A percentile compares a stretch with the other conserved stretches of the same genome.
Evolutionary conservation across 768 basidiomycete genomes (phyloP).

Genomic region (Termitomyces sp.): DNA sequence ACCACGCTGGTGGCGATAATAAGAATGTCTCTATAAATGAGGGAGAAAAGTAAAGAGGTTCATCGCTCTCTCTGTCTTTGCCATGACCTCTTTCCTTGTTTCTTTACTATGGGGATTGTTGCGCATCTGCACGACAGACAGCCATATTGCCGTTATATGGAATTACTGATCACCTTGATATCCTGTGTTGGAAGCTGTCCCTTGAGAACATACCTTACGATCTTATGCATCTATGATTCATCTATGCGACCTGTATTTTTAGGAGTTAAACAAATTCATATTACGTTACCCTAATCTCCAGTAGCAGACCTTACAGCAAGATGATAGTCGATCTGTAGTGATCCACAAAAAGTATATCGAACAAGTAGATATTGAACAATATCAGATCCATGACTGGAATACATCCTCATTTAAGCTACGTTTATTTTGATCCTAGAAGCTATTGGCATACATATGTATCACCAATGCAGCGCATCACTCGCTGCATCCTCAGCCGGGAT

Average conservation of each 20-base stretch:
- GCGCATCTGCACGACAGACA: constrained; percentile 3
- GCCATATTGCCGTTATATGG: neutral
- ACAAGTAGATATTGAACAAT: too few relatives aligned
- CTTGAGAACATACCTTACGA: constrained; percentile 4
- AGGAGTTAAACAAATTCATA: neutral
- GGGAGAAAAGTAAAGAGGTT: constrained; percentile 12
- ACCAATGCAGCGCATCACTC: too few relatives aligned
- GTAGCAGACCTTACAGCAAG: too few relatives aligned
- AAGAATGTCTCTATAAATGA: constrained; percentile 35
- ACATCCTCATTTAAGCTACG: too few relatives aligned
- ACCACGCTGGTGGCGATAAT: constrained; percentile 22
- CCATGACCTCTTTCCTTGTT: neutral
- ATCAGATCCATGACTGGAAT: too few relatives aligned
- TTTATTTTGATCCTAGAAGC: too few relatives aligned
- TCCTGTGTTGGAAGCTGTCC: neutral
- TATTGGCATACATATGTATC: too few relatives aligned
- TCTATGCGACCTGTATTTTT: constrained; percentile 2
- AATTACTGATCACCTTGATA: constrained; percentile 1
- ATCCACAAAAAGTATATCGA: too few relatives aligned
- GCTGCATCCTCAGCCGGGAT: too few relatives aligned
- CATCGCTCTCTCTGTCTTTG: neutral
- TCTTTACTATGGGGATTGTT: neutral
- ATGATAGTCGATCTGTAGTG: too few relatives aligned
- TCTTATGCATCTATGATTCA: constrained; percentile 6
- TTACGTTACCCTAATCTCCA: too few relatives aligned